phyloP scores from a whole-genome alignment of 2,329 filamentous ascomycete genomes.

The Colletotrichum truncatum region DNA sequence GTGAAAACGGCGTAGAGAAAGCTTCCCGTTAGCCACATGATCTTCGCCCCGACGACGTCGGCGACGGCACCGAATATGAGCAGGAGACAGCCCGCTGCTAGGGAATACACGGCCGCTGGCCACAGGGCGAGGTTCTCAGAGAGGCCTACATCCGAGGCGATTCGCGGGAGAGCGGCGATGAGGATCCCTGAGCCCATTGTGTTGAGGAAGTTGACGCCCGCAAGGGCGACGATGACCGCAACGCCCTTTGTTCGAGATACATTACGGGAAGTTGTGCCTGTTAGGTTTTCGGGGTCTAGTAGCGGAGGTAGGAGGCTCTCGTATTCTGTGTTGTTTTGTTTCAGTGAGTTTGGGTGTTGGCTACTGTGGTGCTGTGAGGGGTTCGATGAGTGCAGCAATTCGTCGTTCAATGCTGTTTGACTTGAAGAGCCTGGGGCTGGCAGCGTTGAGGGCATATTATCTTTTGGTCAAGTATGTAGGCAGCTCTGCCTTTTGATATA shows the following conservation, averaged over 20 bases:
- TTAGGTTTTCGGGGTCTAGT: not conserved
- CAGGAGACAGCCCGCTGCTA: conserved; percentile 40
- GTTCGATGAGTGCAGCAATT: not conserved
- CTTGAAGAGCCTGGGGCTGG: not conserved
- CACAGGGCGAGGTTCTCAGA: conserved; percentile 41
- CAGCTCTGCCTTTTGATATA: too few species aligned
- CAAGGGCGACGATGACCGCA: conserved; percentile 42
- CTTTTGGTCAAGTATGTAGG: too few species aligned
- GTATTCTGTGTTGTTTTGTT: not conserved
- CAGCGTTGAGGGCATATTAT: too few species aligned
- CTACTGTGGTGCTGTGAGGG: not conserved
- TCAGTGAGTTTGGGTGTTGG: not conserved
- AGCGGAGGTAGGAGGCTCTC: not conserved
- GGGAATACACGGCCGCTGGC: conserved; percentile 40
- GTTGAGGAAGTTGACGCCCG: conserved; percentile 45
- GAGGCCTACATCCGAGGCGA: conserved; percentile 45
- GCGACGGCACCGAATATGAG: conserved; percentile 47
- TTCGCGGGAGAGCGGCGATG: conserved; percentile 46
- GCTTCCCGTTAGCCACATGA: conserved; percentile 44
- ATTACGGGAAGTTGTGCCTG: not conserved
- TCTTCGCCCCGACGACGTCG: conserved; percentile 46
- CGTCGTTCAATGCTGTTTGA: not conserved
- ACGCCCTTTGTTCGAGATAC: conserved; percentile 38
- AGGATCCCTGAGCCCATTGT: conserved; percentile 48
- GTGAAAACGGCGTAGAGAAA: conserved; percentile 44